Conservation (phyloP, 352 stramenopile species). For the Aphanomyces stellatus region DNA sequence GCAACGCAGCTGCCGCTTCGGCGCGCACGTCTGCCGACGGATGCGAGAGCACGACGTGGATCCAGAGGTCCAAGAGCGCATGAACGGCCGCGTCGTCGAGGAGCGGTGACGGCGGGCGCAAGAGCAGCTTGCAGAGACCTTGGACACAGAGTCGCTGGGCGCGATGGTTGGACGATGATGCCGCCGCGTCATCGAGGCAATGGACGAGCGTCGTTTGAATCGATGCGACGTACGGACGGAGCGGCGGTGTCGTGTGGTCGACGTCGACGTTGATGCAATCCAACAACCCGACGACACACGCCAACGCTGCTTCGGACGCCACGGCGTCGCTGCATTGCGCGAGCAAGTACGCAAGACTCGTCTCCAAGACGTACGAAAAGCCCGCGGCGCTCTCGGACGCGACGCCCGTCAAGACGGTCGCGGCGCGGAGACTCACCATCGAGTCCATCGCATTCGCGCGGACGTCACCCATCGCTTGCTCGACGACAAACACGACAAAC, state of each 20-base stretch:
- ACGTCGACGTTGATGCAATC: conserved; percentile 77
- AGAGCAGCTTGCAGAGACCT: conserved; percentile 62
- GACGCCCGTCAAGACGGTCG: conserved; percentile 53
- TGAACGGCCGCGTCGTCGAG: conserved; percentile 53
- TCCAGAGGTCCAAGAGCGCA: conserved; percentile 66
- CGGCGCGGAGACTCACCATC: conserved; percentile 65
- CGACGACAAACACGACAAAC: conserved; percentile 63
- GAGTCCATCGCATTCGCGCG: conserved; percentile 66
- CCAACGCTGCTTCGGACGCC: conserved; percentile 49
- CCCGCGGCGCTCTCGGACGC: conserved; percentile 53
- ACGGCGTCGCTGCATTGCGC: conserved; percentile 45
- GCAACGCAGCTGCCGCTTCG: conserved; percentile 19
- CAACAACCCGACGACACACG: conserved; percentile 57
- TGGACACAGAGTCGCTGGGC: conserved; percentile 26
- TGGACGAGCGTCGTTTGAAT: not conserved
- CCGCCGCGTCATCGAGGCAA: not conserved
- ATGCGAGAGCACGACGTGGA: conserved; percentile 56
- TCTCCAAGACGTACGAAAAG: conserved; percentile 64
- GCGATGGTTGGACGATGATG: not conserved
- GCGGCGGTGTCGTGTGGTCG: conserved; percentile 52
- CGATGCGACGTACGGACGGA: conserved; percentile 44
- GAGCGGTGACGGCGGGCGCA: conserved; percentile 69
- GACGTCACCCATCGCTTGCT: conserved; percentile 33
- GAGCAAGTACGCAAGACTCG: conserved; percentile 49
- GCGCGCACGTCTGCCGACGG: conserved; percentile 45